A percentile compares a stretch with the other conserved stretches of the same genome.
phyloP scores from a whole-genome alignment of 192 early-diverging fungal species.

The Dissophora ornata region DNA sequence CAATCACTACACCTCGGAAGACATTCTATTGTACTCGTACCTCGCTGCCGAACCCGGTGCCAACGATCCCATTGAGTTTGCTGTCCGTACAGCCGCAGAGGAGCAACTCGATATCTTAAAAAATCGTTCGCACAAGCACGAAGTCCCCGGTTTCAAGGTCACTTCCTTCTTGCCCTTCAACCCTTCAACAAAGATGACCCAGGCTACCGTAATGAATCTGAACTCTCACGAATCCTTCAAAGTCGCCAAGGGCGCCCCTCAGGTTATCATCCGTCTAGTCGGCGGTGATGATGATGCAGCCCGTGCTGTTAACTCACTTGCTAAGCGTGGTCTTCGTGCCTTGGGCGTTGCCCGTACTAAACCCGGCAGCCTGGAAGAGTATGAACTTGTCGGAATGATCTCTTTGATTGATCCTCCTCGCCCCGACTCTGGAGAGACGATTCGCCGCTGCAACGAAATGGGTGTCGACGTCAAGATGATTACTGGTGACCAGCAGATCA shows the following conservation, averaged over 20 bases:
- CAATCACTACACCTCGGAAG: conserved; percentile 74
- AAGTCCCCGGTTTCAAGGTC: conserved; percentile 92
- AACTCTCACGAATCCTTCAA: conserved; percentile 85
- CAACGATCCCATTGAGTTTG: conserved; percentile 91
- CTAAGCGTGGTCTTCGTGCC: conserved; percentile 86
- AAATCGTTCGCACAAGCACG: conserved; percentile 59
- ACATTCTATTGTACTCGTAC: conserved; percentile 87
- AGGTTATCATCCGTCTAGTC: conserved; percentile 87
- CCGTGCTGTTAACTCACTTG: conserved; percentile 84
- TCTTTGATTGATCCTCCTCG: conserved; percentile 92
- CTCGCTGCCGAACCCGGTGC: conserved; percentile 91
- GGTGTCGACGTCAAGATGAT: conserved; percentile 98
- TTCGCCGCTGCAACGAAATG: conserved; percentile 82
- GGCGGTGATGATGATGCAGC: conserved; percentile 85
- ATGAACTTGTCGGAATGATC: conserved; percentile 92
- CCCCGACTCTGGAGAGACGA: conserved; percentile 89
- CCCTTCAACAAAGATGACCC: conserved; percentile 92
- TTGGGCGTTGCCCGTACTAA: conserved; percentile 89
- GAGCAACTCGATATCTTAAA: conserved; percentile 76
- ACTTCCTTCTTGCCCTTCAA: conserved; percentile 95
- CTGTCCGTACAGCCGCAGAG: conserved; percentile 88
- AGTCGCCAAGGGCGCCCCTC: conserved; percentile 94
- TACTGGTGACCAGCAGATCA: conserved; percentile 96
- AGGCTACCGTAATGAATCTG: conserved; percentile 86
- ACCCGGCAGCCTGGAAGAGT: conserved; percentile 71